Evolutionary conservation across 1,139 yeast species (phyloP).

Genomic region (Blastobotrys indianensis): DNA sequence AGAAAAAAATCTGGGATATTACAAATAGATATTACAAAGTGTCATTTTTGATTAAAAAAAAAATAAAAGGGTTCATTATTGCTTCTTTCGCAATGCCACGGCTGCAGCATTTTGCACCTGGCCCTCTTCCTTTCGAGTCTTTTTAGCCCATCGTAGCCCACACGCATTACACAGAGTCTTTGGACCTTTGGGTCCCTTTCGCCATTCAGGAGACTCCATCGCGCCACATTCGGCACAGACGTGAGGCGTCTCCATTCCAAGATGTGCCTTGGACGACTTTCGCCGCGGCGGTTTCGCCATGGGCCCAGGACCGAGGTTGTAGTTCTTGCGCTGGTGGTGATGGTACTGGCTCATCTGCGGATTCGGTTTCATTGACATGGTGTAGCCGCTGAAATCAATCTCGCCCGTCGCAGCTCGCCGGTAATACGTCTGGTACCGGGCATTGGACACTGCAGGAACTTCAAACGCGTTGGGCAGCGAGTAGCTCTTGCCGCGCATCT

Average conservation of each 20-base stretch:
- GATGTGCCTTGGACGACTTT: conserved; percentile 13
- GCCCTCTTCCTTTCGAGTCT: conserved; percentile 28
- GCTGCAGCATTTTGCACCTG: conserved; percentile 8
- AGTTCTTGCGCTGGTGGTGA: conserved; percentile 10
- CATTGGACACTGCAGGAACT: background rate
- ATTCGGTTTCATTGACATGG: conserved; percentile 13
- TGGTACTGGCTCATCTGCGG: conserved; percentile 2
- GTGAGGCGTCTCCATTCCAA: conserved; percentile 13
- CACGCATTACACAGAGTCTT: conserved; percentile 62
- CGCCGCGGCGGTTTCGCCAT: conserved; percentile 14
- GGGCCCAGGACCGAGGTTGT: conserved; percentile 8
- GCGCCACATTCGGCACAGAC: conserved; percentile 47
- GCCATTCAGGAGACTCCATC: conserved; percentile 63
- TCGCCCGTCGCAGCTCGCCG: conserved; percentile 8
- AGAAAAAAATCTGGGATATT: background rate
- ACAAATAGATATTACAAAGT: background rate
- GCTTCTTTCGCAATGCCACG: conserved; percentile 9
- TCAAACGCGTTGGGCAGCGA: conserved; percentile 23
- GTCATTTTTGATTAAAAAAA: background rate
- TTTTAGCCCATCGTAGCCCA: conserved; percentile 50
- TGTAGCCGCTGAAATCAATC: conserved; percentile 23
- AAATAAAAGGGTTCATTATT: background rate
- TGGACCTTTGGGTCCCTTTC: conserved; percentile 61
- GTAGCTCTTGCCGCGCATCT: conserved; percentile 19
- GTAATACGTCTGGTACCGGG: conserved; percentile 10